phyloP scores from a whole-genome alignment of 2,329 filamentous ascomycete species.

The Shiraia sp. region DNA sequence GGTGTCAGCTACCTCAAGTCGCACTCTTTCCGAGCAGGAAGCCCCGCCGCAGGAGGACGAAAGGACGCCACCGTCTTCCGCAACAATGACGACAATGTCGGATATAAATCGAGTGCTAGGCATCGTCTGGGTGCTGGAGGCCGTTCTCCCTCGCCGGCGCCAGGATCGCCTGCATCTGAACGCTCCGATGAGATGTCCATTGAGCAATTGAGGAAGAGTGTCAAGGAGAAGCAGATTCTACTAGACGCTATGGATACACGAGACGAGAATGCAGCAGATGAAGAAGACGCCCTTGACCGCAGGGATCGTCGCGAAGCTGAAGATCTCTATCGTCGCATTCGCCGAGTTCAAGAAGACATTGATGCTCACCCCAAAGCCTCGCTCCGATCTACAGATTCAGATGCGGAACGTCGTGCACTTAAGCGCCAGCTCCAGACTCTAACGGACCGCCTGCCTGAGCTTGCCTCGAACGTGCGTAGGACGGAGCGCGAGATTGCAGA shows the following conservation, averaged over 20 bases:
- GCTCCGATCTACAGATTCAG: conserved; percentile 66
- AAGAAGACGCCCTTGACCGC: conserved; percentile 89
- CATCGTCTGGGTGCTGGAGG: conserved; percentile 72
- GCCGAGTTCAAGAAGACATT: conserved; percentile 91
- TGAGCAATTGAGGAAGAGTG: conserved; percentile 89
- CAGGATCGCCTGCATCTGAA: conserved; percentile 57
- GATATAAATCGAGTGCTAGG: conserved; percentile 89
- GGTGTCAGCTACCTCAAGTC: conserved; percentile 98
- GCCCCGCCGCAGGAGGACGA: conserved; percentile 63
- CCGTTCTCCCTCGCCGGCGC: conserved; percentile 77
- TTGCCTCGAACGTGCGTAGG: conserved; percentile 88
- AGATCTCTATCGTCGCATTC: conserved; percentile 88
- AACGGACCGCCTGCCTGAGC: conserved; percentile 85
- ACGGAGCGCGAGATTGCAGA: conserved; percentile 93
- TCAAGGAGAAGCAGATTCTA: conserved; percentile 90
- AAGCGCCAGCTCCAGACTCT: conserved; percentile 87
- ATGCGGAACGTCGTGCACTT: conserved; percentile 82
- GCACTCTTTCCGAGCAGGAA: conserved; percentile 80
- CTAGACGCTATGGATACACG: conserved; percentile 96
- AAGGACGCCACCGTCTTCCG: conserved; percentile 98
- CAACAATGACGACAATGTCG: conserved; percentile 91
- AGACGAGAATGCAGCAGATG: conserved; percentile 85
- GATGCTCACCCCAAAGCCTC: conserved; percentile 84
- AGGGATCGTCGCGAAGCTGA: conserved; percentile 90
- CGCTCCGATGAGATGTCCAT: conserved; percentile 78